These are phyloP conservation scores for Annulohypoxylon stygium DNA, from an alignment of 495 filamentous ascomycete genomes.

Conservation along the genomic window DNA sequence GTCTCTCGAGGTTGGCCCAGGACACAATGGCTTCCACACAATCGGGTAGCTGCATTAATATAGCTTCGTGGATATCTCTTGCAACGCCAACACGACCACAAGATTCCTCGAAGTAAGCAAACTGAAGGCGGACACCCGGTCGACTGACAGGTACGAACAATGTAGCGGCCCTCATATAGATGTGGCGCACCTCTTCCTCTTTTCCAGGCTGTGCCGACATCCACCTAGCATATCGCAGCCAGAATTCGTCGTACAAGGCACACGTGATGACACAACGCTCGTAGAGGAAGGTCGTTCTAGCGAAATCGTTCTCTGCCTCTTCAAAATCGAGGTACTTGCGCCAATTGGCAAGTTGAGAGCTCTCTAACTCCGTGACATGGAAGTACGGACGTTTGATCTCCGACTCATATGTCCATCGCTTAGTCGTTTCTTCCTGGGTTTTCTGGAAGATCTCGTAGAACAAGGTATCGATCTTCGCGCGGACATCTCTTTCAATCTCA, in stretches of 20 bases:
- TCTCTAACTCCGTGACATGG: constrained; percentile 92
- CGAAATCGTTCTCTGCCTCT: constrained; percentile 83
- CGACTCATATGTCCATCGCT: constrained; percentile 94
- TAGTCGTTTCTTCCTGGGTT: constrained; percentile 89
- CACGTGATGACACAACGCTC: constrained; percentile 93
- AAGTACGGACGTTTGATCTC: constrained; percentile 98
- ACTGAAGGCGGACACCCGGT: constrained; percentile 86
- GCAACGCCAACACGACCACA: constrained; percentile 80
- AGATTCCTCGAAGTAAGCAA: constrained; percentile 94
- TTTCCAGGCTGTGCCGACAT: constrained; percentile 86
- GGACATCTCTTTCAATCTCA: constrained; percentile 87
- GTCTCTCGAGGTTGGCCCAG: constrained; percentile 88
- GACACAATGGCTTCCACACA: constrained; percentile 90
- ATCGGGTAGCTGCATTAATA: constrained; percentile 74
- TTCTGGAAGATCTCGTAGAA: constrained; percentile 85
- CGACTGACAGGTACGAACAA: constrained; percentile 87
- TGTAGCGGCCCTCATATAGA: constrained; percentile 89
- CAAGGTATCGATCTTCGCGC: constrained; percentile 80
- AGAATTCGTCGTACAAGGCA: constrained; percentile 97
- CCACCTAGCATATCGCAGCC: constrained; percentile 97
- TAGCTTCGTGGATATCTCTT: constrained; percentile 83
- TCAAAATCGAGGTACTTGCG: constrained; percentile 97
- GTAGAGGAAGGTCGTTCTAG: constrained; percentile 84
- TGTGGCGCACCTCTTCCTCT: constrained; percentile 90
- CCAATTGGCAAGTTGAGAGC: constrained; percentile 91